Conservation (phyloP, 345 rosid species). For the Stellera chamaejasme region DNA sequence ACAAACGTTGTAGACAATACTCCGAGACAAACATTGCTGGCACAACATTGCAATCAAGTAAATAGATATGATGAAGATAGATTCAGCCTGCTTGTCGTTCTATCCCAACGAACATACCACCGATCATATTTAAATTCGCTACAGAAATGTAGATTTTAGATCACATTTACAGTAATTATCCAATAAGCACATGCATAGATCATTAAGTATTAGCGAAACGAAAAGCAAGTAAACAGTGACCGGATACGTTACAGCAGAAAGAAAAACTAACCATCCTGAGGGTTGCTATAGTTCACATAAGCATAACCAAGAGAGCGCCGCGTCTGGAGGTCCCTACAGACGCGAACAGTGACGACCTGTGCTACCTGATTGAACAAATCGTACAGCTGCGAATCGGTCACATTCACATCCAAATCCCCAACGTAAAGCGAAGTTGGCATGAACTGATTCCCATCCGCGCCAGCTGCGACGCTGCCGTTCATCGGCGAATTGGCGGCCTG, state of each 20-base stretch:
- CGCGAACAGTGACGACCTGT: constrained; percentile 75
- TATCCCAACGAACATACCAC: no score
- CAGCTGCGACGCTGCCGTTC: constrained; percentile 27
- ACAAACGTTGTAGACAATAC: no score
- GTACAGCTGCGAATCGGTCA: constrained; percentile 69
- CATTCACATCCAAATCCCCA: constrained; percentile 71
- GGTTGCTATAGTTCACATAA: constrained; percentile 65
- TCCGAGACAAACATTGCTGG: no score
- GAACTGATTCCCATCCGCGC: constrained; percentile 27
- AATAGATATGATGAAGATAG: no score
- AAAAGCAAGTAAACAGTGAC: constrained; percentile 8
- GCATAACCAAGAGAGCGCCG: constrained; percentile 84
- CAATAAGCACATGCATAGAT: no score
- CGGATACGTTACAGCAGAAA: not conserved
- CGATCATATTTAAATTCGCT: no score
- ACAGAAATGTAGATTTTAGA: no score
- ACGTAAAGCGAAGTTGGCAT: constrained; percentile 67
- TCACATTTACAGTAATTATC: no score
- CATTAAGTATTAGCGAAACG: not conserved
- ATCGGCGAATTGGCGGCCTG: constrained; percentile 30
- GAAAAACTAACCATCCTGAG: constrained; percentile 58
- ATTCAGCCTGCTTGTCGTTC: no score
- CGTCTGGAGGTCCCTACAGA: constrained; percentile 71
- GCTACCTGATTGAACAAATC: constrained; percentile 70
- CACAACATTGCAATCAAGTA: no score